Evolutionary conservation across 2,329 filamentous ascomycete species (phyloP), one percentile per base, ranked within the genome.

Genomic region (Plectosphaerella cucumerina): DNA sequence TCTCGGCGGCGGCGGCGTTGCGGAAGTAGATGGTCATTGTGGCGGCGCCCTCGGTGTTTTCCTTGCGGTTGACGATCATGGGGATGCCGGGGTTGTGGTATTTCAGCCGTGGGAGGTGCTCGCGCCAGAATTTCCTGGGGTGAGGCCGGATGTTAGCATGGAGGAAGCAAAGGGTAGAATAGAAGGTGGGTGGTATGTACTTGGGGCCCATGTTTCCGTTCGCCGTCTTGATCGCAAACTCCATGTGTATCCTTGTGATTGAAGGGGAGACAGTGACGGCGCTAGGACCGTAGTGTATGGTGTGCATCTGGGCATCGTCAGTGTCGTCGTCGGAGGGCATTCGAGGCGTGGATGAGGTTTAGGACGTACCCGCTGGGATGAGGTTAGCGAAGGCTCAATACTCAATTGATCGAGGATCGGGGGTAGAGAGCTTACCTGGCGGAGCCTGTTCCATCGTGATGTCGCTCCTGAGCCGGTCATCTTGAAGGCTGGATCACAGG

Each of bases 31-130:
- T 74, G 53, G 81, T 84, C 70, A 91, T 75, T 44, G 73, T 76
- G 14, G 87, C 81, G 6, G 80, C 73, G 20, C 74, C 74, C 5
- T 73, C 67, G 58, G 83, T 76, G 43, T 85, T 71, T 35, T 67
- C 61, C 56, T 81, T 85, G 53, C 89, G 87, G 68, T 87, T 86
- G 61, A 96, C 82, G 53, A 89, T 85, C 80, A 97, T 95, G 42
- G 87, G 83, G 44, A 97, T 70, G 12, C 84, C 73, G 1, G 94
- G 94, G 68, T 99, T 99, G 78, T 96, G 87, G 74, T 86, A 99
- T 78, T 99, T 97, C 59, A 99, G 77, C 51, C 90, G 84, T 20
- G 90, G 89, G 45, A 97, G 84, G 65, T 85, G 87, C 54, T 85
- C 76, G 57, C 81, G 84, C 89, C 90, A 96, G 80, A 99, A 97